Evolutionary conservation across 73 alveolate species (phyloP), one percentile per base, ranked within the genome.

Genomic region (Paraurostyla sp.): DNA sequence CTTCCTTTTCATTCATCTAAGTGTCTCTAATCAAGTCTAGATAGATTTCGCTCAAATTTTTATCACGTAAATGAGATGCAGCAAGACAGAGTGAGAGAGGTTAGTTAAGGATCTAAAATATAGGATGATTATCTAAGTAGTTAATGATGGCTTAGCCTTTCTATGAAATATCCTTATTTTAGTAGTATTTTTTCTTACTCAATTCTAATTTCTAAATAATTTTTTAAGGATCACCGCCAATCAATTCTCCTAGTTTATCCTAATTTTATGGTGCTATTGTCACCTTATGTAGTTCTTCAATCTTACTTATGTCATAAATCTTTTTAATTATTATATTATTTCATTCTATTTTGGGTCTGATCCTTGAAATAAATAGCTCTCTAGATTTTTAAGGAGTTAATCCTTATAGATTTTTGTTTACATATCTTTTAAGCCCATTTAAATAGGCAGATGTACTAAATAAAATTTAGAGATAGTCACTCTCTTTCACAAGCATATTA

Each of bases 51-150:
- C 13, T 16, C 16, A 60, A 4, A 7, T 60, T 20, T 60, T 60
- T 30, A 16, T 9, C 4, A 30, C 32, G 6, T 2, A 60, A 6
- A 7, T 27, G 4, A 9, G 78, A 25, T 27, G 78, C 78, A 13
- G 32, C 50, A 3, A 60, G 25, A 27, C 78, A 60, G 9, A 60
- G 22, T 9, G 50, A 4, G 23, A 60, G 25, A 29, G 78, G 78
- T 33, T 60, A 60, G 78, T 60, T 60, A 13, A 60, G 25, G 4
- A 60, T 60, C 23, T 60, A 45, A 33, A 60, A 60, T 9, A 60
- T 25, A 29, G 78, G 78, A 60, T 60, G 78, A 13, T 60, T 9
- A 29, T 60, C 78, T 27, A 60, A 30, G 23, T 60, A 60, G 23
- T 20, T 29, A 9, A 9, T 3, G 13, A 33, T 33, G 32, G n/a